A percentile compares a stretch with the other conserved stretches of the same genome.
Evolutionary conservation across 2,329 filamentous ascomycete species (phyloP).

Genomic region (Hypoxylon sp.): DNA sequence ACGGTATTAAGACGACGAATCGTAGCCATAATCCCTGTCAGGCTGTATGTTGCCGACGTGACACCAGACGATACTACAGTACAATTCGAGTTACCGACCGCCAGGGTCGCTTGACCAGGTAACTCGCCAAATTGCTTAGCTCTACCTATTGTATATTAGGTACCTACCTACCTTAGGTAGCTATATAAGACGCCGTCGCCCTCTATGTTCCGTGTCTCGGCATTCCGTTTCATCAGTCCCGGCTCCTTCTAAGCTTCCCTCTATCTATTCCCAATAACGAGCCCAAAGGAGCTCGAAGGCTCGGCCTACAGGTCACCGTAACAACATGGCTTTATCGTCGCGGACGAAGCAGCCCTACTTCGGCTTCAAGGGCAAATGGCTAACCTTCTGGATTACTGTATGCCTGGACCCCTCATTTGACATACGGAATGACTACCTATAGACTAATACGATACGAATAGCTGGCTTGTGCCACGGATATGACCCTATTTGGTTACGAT

Average conservation of each 20-base stretch:
- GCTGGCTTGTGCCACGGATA: conserved; percentile 52
- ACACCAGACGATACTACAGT: conserved; percentile 29
- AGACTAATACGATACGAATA: conserved; percentile 28
- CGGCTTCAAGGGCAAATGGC: conserved; percentile 50
- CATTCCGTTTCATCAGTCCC: conserved; percentile 11
- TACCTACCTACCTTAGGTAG: not conserved
- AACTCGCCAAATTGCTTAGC: not conserved
- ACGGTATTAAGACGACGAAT: conserved; percentile 19
- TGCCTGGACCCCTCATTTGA: not conserved
- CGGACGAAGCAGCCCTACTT: conserved; percentile 50
- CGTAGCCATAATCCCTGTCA: conserved; percentile 24
- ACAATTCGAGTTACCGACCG: conserved; percentile 12
- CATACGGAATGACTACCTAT: not conserved
- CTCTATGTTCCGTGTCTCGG: conserved; percentile 2
- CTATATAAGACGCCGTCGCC: conserved; percentile 29
- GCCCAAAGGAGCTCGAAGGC: conserved; percentile 15
- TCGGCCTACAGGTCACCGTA: conserved; percentile 1
- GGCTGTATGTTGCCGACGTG: conserved; percentile 26
- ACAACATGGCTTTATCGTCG: conserved; percentile 44
- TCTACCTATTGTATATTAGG: not conserved
- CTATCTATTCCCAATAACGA: conserved; percentile 13
- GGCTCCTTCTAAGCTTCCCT: conserved; percentile 15
- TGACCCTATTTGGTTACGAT: conserved; percentile 58
- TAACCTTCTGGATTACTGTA: conserved; percentile 53
- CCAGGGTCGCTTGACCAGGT: conserved; percentile 15